Conservation (phyloP, 1,139 yeast species). For the Geotrichum phurueaensis region DNA sequence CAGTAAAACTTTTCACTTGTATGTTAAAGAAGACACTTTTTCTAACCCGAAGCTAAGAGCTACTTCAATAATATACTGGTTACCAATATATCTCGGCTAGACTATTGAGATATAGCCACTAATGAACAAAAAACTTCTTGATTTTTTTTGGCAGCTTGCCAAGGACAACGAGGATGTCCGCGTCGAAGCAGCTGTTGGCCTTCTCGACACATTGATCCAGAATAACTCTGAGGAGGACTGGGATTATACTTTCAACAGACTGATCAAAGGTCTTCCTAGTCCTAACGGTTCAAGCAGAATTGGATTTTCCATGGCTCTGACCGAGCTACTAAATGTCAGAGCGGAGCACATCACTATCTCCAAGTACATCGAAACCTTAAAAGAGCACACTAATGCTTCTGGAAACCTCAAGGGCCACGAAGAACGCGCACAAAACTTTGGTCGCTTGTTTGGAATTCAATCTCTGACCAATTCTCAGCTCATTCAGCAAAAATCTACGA, state of each 20-base stretch:
- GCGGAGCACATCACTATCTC: slow-evolving; percentile 35
- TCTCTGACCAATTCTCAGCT: slow-evolving; percentile 57
- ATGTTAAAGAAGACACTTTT: background rate
- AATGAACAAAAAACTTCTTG: slow-evolving; percentile 32
- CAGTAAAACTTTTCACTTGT: background rate
- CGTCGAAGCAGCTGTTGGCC: slow-evolving; percentile 60
- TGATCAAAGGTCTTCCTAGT: slow-evolving; percentile 75
- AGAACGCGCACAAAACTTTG: slow-evolving; percentile 74
- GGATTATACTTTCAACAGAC: slow-evolving; percentile 72
- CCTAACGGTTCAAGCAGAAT: slow-evolving; percentile 77
- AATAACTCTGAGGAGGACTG: slow-evolving; percentile 54
- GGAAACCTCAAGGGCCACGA: slow-evolving; percentile 67
- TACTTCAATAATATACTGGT: background rate
- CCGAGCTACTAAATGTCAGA: slow-evolving; percentile 58
- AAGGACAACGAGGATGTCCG: slow-evolving; percentile 73
- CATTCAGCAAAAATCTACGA: slow-evolving; percentile 35
- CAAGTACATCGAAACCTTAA: slow-evolving; percentile 43
- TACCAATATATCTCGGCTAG: background rate
- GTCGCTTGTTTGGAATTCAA: slow-evolving; percentile 79
- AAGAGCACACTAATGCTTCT: slow-evolving; percentile 39
- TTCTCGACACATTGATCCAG: slow-evolving; percentile 51
- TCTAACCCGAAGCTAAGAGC: background rate
- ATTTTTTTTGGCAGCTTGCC: slow-evolving; percentile 71
- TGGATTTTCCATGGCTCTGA: slow-evolving; percentile 84
- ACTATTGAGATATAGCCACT: background rate